phyloP scores from a whole-genome alignment of 2,329 filamentous ascomycete species.

The Acephala macrosclerotiorum region DNA sequence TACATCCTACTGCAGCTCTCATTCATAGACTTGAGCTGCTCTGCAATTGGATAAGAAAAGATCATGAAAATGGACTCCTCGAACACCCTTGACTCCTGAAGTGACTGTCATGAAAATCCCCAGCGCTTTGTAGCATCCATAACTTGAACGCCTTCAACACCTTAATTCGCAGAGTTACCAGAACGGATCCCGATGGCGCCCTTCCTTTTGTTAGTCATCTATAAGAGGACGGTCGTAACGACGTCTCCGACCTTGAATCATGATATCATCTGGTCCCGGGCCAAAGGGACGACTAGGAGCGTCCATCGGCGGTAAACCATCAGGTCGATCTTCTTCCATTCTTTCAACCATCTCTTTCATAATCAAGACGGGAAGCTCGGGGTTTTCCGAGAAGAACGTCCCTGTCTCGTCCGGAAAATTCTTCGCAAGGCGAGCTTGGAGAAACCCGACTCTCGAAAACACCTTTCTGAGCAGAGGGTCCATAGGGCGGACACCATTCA shows the following conservation, averaged over 20 bases:
- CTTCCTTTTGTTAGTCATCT: slow-evolving; percentile 13
- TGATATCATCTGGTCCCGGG: slow-evolving; percentile 23
- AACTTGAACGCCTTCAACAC: background rate
- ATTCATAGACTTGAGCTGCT: slow-evolving; percentile 2
- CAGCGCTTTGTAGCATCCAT: slow-evolving; percentile 1
- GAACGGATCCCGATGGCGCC: background rate
- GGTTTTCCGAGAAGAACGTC: slow-evolving; percentile 52
- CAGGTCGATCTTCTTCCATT: slow-evolving; percentile 49
- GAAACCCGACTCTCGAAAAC: slow-evolving; percentile 56
- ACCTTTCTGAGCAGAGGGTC: slow-evolving; percentile 56
- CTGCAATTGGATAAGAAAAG: background rate
- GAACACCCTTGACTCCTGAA: background rate
- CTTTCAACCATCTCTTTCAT: slow-evolving; percentile 55
- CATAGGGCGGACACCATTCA: slow-evolving; percentile 51
- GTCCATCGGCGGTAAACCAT: slow-evolving; percentile 56
- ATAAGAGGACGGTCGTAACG: slow-evolving; percentile 10
- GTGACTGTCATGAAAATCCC: background rate
- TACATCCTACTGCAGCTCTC: background rate
- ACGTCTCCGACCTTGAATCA: slow-evolving; percentile 31
- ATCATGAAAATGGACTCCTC: background rate
- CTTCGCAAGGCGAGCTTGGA: slow-evolving; percentile 55
- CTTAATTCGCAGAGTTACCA: background rate
- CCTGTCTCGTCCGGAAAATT: slow-evolving; percentile 49
- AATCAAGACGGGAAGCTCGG: slow-evolving; percentile 55
- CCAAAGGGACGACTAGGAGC: slow-evolving; percentile 18